A percentile compares a stretch with the other conserved stretches of the same genome.
These are phyloP conservation scores for Coccomyxa sp. DNA, from an alignment of 139 green algal species.

Conservation along the genomic window DNA sequence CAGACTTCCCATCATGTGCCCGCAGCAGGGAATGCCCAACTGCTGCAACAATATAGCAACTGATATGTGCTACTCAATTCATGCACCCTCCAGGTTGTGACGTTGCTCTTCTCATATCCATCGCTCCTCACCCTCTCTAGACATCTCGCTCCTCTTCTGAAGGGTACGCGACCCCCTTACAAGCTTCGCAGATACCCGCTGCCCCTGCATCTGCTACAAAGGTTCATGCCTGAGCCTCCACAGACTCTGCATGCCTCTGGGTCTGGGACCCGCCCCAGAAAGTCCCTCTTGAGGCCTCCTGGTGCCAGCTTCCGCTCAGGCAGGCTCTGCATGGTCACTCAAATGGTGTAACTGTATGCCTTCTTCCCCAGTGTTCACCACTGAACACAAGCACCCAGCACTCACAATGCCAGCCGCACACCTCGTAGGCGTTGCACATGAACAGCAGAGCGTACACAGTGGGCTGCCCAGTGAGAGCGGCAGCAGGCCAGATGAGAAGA, in stretches of 20 bases:
- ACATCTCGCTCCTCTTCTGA: neutral
- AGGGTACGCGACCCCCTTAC: neutral
- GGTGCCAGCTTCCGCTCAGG: neutral
- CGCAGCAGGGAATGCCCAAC: neutral
- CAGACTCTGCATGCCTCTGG: conserved; percentile 1
- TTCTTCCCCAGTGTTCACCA: neutral
- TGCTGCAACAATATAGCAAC: neutral
- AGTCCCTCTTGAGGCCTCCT: neutral
- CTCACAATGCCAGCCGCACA: too few species aligned
- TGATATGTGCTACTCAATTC: neutral
- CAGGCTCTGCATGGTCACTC: neutral
- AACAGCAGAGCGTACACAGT: neutral
- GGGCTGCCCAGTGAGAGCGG: too few species aligned
- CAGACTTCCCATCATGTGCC: neutral
- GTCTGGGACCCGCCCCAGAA: neutral
- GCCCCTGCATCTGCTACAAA: conserved; percentile 9
- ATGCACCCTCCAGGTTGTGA: too few species aligned
- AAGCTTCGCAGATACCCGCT: neutral
- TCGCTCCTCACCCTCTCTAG: neutral
- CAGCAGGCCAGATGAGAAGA: too few species aligned
- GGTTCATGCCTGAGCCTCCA: conserved; percentile 2
- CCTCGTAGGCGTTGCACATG: neutral
- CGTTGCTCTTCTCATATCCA: neutral
- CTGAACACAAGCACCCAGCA: too few species aligned
- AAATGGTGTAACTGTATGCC: neutral